phyloP scores from a whole-genome alignment of 2,329 filamentous ascomycete genomes.

The Curvularia hawaiiensis region DNA sequence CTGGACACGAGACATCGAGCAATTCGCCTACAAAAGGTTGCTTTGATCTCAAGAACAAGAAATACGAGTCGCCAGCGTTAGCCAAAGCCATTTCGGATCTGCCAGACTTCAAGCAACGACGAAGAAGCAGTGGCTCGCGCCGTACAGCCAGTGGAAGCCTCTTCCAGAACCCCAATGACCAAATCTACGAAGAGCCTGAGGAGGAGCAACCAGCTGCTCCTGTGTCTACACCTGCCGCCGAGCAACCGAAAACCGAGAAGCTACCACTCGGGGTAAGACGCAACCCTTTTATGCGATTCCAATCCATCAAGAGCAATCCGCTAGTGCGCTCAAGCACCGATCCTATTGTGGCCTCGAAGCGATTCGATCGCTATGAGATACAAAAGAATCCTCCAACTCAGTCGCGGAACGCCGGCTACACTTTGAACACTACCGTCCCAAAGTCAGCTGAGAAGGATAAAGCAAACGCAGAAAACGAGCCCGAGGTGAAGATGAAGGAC shows the following conservation, averaged over 20 bases:
- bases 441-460: constrained; percentile 37
- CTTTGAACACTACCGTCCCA: constrained; percentile 61
- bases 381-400: constrained; percentile 83
- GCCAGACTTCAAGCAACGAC: constrained; percentile 43
- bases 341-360: constrained; percentile 51
- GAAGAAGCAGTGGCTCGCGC: constrained; percentile 68
- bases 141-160: constrained; percentile 73
- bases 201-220: constrained; percentile 43
- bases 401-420: constrained; percentile 81
- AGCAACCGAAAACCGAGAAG: constrained; percentile 41
- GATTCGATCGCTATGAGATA: constrained; percentile 69
- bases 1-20: neutral
- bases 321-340: constrained; percentile 53
- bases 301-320: constrained; percentile 56
- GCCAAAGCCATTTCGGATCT: constrained; percentile 39
- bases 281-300: constrained; percentile 69
- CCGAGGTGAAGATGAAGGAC: constrained; percentile 66
- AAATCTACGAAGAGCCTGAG: constrained; percentile 89
- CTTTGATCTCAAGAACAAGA: constrained; percentile 23
- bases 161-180: constrained; percentile 72
- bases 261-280: constrained; percentile 61
- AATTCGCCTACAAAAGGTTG: constrained; percentile 5
- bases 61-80: constrained; percentile 41
- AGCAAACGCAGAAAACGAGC: constrained; percentile 38
- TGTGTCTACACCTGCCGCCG: constrained; percentile 33